A percentile compares a stretch with the other conserved stretches of the same genome.
These are phyloP conservation scores for Prunus yedoensis DNA, from an alignment of 331 rosid species.

Conservation along the genomic window DNA sequence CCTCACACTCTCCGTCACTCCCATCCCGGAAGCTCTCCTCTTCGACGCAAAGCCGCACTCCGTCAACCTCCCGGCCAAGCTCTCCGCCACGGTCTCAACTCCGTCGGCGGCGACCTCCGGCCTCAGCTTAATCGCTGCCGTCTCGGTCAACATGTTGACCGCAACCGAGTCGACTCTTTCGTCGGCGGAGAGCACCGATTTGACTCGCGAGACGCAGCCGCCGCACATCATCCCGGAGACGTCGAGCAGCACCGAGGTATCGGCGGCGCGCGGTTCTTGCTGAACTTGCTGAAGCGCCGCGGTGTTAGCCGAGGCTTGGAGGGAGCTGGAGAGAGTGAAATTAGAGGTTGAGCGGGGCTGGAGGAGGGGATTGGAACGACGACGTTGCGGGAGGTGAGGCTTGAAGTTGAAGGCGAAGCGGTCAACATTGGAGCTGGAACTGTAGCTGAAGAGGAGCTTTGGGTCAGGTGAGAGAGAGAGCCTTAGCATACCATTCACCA, in stretches of 20 bases:
- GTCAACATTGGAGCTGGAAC: constrained; percentile 25
- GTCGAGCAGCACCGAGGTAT: constrained; percentile 67
- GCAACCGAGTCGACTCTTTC: constrained; percentile 85
- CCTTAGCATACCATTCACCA: constrained; percentile 48
- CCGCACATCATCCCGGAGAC: constrained; percentile 98
- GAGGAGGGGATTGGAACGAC: constrained; percentile 19
- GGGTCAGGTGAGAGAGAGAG: constrained; percentile 41
- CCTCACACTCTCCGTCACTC: constrained; percentile 85
- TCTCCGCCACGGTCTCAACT: constrained; percentile 53
- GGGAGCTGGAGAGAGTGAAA: constrained; percentile 45
- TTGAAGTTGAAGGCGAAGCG: constrained; percentile 38
- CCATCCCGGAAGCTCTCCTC: constrained; percentile 62
- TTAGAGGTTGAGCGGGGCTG: constrained; percentile 22
- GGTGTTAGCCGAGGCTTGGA: constrained; percentile 24
- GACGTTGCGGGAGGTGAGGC: constrained; percentile 29
- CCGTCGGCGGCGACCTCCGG: constrained; percentile 33
- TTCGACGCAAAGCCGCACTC: constrained; percentile 84
- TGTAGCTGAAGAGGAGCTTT: constrained; percentile 30
- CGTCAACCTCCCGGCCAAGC: constrained; percentile 65
- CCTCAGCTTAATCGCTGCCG: constrained; percentile 79
- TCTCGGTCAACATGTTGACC: constrained; percentile 95
- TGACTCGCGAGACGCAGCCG: constrained; percentile 87
- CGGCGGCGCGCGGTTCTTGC: constrained; percentile 26
- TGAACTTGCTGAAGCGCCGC: constrained; percentile 7
- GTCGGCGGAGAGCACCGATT: constrained; percentile 65